Conservation (phyloP, 2,329 filamentous ascomycete species). For the Pseudogymnoascus sp. region DNA sequence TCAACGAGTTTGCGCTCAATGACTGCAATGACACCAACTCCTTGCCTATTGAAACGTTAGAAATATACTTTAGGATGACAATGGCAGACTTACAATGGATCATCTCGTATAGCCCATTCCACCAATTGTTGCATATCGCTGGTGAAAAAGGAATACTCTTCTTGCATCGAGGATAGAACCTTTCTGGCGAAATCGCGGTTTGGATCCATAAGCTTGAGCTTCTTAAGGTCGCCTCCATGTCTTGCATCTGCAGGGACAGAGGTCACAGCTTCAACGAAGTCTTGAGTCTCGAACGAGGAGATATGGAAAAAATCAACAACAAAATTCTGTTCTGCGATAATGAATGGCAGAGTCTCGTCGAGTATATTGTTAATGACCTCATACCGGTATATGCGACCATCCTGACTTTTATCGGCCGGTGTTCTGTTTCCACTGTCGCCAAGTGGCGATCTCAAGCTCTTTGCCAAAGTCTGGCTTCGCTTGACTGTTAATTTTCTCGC, state of each 20-base stretch:
- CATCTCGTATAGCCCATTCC: constrained; percentile 73
- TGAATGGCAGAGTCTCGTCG: constrained; percentile 73
- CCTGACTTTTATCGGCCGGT: constrained; percentile 49
- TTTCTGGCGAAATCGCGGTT: constrained; percentile 79
- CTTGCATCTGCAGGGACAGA: constrained; percentile 60
- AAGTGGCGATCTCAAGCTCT: constrained; percentile 61
- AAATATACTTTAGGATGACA: neutral
- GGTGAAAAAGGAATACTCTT: constrained; percentile 76
- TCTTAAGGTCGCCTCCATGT: constrained; percentile 63
- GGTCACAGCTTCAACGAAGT: constrained; percentile 76
- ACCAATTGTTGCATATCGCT: constrained; percentile 71
- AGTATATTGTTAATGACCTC: constrained; percentile 76
- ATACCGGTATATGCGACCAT: constrained; percentile 64
- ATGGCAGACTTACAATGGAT: constrained; percentile 63
- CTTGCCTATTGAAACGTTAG: constrained; percentile 54
- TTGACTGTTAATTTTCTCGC: constrained; percentile 91
- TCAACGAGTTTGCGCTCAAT: constrained; percentile 73
- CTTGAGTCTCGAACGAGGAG: constrained; percentile 70
- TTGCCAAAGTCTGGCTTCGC: constrained; percentile 79
- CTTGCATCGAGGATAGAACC: constrained; percentile 81
- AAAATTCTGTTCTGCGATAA: constrained; percentile 95
- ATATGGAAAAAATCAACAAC: constrained; percentile 95
- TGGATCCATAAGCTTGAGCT: constrained; percentile 75
- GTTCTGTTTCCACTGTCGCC: constrained; percentile 50
- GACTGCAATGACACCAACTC: constrained; percentile 74